These are phyloP conservation scores for Neohortaea acidophila DNA, from an alignment of 495 filamentous ascomycete species.

Conservation along the genomic window DNA sequence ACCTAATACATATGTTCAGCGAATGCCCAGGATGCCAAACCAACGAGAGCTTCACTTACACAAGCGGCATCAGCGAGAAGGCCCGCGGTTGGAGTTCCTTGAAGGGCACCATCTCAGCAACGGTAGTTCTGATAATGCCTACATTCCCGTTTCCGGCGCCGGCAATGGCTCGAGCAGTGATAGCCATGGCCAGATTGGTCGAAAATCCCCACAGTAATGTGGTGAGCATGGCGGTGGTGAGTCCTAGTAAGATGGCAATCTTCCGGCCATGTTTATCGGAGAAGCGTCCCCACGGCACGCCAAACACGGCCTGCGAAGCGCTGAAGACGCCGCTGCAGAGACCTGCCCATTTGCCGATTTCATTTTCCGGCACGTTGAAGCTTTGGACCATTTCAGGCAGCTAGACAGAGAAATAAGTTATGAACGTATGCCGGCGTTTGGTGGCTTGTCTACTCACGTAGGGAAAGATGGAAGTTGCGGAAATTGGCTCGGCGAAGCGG, in stretches of 20 bases:
- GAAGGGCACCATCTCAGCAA: constrained; percentile 64
- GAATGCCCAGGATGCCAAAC: constrained; percentile 50
- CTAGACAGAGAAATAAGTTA: constrained; percentile 80
- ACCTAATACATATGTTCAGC: too few species aligned
- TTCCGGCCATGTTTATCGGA: constrained; percentile 65
- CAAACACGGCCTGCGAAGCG: constrained; percentile 54
- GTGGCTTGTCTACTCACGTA: too few species aligned
- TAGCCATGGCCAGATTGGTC: constrained; percentile 52
- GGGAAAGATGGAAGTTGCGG: constrained; percentile 71
- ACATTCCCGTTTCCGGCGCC: constrained; percentile 56
- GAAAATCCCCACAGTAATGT: constrained; percentile 68
- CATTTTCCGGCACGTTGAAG: constrained; percentile 54
- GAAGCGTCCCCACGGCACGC: constrained; percentile 62
- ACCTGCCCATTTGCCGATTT: constrained; percentile 66
- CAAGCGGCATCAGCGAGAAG: constrained; percentile 72
- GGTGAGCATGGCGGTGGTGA: constrained; percentile 56
- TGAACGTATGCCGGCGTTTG: too few species aligned
- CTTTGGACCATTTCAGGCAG: constrained; percentile 77
- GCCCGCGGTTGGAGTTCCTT: constrained; percentile 67
- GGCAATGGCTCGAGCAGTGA: constrained; percentile 49
- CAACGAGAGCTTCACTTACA: too few species aligned
- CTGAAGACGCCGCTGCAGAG: constrained; percentile 60
- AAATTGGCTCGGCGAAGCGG: constrained; percentile 75
- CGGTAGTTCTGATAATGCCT: constrained; percentile 54
- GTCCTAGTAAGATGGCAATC: constrained; percentile 52